These are phyloP conservation scores for Talaromyces stipitatus DNA, from an alignment of 495 filamentous ascomycete genomes.

Conservation along the genomic window DNA sequence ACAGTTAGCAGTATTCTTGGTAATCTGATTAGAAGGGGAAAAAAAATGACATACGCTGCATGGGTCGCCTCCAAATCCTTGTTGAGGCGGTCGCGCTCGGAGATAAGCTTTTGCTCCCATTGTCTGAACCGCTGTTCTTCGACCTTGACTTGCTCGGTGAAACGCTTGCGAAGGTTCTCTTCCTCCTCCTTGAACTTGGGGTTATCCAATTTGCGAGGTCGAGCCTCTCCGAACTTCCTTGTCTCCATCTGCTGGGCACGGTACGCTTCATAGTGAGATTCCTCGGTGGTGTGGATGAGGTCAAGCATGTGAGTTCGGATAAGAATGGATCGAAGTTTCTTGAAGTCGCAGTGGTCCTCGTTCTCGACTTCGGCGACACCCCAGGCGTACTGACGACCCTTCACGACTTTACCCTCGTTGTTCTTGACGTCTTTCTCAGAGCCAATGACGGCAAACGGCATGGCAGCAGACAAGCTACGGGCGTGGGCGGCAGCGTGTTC, in stretches of 20 bases:
- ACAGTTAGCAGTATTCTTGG: slow-evolving; percentile 18
- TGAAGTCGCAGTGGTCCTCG: slow-evolving; percentile 99
- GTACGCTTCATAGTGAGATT: slow-evolving; percentile 98
- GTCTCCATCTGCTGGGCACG: slow-evolving; percentile 99
- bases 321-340: slow-evolving; percentile 97
- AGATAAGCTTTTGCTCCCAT: slow-evolving; percentile 99
- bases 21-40: neutral
- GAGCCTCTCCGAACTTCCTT: slow-evolving; percentile 95
- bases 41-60: slow-evolving; percentile 58
- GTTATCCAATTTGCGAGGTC: slow-evolving; percentile 96
- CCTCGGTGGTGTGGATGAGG: slow-evolving; percentile 98
- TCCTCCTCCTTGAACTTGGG: slow-evolving; percentile 99
- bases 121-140: slow-evolving; percentile 97
- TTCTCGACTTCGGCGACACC: slow-evolving; percentile 99
- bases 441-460: slow-evolving; percentile 98
- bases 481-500: slow-evolving; percentile 92
- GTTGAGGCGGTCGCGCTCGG: slow-evolving; percentile 95
- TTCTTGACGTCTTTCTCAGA: slow-evolving; percentile 99
- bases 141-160: slow-evolving; percentile 99
- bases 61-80: slow-evolving; percentile 98
- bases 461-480: slow-evolving; percentile 85
- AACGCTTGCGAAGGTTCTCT: slow-evolving; percentile 93
- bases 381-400: slow-evolving; percentile 98
- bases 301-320: slow-evolving; percentile 99
- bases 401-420: slow-evolving; percentile 87